A percentile compares a stretch with the other conserved stretches of the same genome.
Evolutionary conservation across 352 stramenopile genomes (phyloP).

Genomic region (Blastocystis sp.): DNA sequence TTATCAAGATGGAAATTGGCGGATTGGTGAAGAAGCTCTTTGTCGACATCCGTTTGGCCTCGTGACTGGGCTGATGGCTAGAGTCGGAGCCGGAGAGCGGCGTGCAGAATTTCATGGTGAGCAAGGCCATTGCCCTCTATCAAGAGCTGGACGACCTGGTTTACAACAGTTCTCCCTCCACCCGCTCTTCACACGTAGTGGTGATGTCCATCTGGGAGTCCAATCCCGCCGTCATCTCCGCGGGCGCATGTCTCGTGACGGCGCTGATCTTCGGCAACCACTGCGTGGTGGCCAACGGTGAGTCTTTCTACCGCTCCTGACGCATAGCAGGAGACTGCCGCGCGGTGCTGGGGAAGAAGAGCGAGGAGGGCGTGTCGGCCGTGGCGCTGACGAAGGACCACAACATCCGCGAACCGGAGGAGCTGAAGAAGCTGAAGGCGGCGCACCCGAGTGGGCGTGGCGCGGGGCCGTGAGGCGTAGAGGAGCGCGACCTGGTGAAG

Average conservation of each 20-base stretch:
- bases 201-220: conserved; percentile 62
- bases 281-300: conserved; percentile 45
- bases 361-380: neutral
- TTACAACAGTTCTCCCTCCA: neutral
- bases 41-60: neutral
- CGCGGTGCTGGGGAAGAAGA: conserved; percentile 4
- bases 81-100: neutral
- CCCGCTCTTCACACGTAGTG: neutral
- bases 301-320: neutral
- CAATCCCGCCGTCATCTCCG: neutral
- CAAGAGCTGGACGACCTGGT: conserved; percentile 44
- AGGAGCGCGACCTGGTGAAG: conserved; percentile 70
- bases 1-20: conserved; percentile 60
- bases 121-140: conserved; percentile 25
- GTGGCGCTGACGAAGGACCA: conserved; percentile 71
- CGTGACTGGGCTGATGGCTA: neutral
- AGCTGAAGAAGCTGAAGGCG: conserved; percentile 66
- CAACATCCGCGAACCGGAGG: conserved; percentile 68
- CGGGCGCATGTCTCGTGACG: conserved; percentile 35
- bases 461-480: neutral
- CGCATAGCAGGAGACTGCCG: conserved; percentile 31
- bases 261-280: conserved; percentile 12
- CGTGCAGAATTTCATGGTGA: conserved; percentile 12
- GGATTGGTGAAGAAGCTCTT: conserved; percentile 42
- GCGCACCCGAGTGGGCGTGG: neutral